A percentile compares a stretch with the other conserved stretches of the same genome.
These are phyloP conservation scores for Chrysophaeum taylorii DNA, from an alignment of 352 stramenopile species.

Conservation along the genomic window DNA sequence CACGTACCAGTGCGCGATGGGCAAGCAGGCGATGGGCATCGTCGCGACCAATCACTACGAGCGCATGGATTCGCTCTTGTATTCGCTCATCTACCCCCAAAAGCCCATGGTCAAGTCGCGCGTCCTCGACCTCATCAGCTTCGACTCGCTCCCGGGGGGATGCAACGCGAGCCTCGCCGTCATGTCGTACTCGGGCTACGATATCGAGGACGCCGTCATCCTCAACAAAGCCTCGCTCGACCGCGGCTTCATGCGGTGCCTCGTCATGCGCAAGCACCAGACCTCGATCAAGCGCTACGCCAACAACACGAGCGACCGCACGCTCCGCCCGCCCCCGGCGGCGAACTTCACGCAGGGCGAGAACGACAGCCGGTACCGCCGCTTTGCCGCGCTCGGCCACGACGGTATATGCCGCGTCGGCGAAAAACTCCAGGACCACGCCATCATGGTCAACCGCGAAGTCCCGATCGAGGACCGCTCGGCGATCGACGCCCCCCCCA, in stretches of 20 bases:
- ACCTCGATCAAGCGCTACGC: conserved; percentile 91
- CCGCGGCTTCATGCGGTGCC: conserved; percentile 93
- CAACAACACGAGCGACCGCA: conserved; percentile 85
- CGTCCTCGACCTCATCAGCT: conserved; percentile 94
- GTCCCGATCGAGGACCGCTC: conserved; percentile 70
- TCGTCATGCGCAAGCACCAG: conserved; percentile 96
- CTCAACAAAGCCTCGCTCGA: conserved; percentile 85
- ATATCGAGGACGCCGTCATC: conserved; percentile 99
- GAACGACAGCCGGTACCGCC: conserved; percentile 65
- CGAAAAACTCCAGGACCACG: conserved; percentile 59
- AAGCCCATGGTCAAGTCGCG: conserved; percentile 99
- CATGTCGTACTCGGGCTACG: conserved; percentile 99
- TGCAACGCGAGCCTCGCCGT: conserved; percentile 98
- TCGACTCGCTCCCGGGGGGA: conserved; percentile 91
- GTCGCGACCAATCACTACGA: conserved; percentile 98
- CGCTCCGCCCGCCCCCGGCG: conserved; percentile 76
- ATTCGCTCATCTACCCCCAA: conserved; percentile 97
- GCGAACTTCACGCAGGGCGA: conserved; percentile 54
- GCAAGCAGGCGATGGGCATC: conserved; percentile 98
- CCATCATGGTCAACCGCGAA: conserved; percentile 98
- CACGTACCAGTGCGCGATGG: conserved; percentile 99
- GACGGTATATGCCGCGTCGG: conserved; percentile 88
- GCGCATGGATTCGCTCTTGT: conserved; percentile 94
- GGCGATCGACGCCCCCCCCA: conserved; percentile 15
- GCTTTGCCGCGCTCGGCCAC: conserved; percentile 82